phyloP scores from a whole-genome alignment of 73 alveolate species.

The Tetrahymena elliotti region DNA sequence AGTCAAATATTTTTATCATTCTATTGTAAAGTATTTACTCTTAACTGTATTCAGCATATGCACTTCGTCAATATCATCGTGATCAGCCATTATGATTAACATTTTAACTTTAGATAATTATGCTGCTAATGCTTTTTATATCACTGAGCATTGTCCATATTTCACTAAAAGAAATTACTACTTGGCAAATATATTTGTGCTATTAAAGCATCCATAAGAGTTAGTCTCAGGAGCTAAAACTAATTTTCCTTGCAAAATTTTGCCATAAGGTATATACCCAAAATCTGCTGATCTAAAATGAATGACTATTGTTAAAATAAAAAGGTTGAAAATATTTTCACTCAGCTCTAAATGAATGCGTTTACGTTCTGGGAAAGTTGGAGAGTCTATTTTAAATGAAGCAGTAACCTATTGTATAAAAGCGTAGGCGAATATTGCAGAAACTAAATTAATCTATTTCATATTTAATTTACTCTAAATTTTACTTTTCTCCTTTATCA shows the following conservation, averaged over 20 bases:
- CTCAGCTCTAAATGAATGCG: background rate
- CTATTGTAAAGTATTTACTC: background rate
- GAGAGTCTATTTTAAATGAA: background rate
- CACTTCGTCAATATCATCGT: background rate
- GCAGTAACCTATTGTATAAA: background rate
- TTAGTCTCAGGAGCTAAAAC: background rate
- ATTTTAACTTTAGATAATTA: background rate
- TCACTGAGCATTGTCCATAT: background rate
- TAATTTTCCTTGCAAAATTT: background rate
- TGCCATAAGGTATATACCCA: background rate
- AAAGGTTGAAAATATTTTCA: background rate
- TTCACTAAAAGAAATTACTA: background rate
- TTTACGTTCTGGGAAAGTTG: background rate
- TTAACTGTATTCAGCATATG: background rate
- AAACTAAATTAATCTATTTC: background rate
- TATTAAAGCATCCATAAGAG: background rate
- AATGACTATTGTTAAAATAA: background rate
- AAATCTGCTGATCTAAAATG: background rate
- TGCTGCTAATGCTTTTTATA: background rate
- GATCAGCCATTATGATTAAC: background rate
- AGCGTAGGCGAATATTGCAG: background rate
- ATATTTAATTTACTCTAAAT: background rate
- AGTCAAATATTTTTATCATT: background rate
- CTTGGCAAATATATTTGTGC: background rate
- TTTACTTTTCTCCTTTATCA: background rate